Evolutionary conservation across 257 asterid species (phyloP).

Genomic region (Eustoma russellianum): DNA sequence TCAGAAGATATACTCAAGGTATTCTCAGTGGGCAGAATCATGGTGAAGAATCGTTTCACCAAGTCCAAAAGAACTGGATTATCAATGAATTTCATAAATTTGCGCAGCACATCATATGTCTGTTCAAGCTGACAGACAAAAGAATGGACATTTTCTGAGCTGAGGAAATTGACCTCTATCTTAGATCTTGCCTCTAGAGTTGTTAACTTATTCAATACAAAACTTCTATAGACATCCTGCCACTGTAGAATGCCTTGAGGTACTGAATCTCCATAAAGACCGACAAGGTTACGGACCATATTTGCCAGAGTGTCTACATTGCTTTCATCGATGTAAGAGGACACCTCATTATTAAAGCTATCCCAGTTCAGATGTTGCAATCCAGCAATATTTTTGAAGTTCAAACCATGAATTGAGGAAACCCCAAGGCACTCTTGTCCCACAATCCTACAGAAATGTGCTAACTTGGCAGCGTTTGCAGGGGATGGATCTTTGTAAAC

Average conservation of each 20-base stretch:
- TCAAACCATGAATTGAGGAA: slow-evolving; percentile 52
- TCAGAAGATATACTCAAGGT: slow-evolving; percentile 31
- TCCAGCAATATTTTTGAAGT: slow-evolving; percentile 77
- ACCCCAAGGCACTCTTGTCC: slow-evolving; percentile 73
- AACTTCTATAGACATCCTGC: slow-evolving; percentile 50
- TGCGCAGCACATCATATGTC: slow-evolving; percentile 39
- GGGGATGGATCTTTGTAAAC: slow-evolving; percentile 21
- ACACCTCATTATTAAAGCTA: slow-evolving; percentile 58
- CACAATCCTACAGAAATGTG: slow-evolving; percentile 43
- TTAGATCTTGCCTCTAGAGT: slow-evolving; percentile 51
- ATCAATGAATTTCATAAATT: slow-evolving; percentile 44
- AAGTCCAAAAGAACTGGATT: slow-evolving; percentile 35
- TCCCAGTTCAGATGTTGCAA: slow-evolving; percentile 59
- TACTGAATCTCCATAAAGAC: slow-evolving; percentile 34
- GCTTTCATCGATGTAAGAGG: slow-evolving; percentile 56
- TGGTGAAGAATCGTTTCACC: slow-evolving; percentile 49
- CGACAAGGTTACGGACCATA: slow-evolving; percentile 71
- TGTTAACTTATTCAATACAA: slow-evolving; percentile 45
- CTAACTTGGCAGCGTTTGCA: slow-evolving; percentile 24
- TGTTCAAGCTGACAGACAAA: slow-evolving; percentile 55
- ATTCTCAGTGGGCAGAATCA: slow-evolving; percentile 36
- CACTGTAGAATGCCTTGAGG: slow-evolving; percentile 55
- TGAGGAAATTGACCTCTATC: slow-evolving; percentile 28
- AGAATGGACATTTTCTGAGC: slow-evolving; percentile 41
- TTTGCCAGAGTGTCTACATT: slow-evolving; percentile 67